Evolutionary conservation across 1,139 yeast species (phyloP), one percentile per base, ranked within the genome.

Genomic region (Candida tetrigidarum): DNA sequence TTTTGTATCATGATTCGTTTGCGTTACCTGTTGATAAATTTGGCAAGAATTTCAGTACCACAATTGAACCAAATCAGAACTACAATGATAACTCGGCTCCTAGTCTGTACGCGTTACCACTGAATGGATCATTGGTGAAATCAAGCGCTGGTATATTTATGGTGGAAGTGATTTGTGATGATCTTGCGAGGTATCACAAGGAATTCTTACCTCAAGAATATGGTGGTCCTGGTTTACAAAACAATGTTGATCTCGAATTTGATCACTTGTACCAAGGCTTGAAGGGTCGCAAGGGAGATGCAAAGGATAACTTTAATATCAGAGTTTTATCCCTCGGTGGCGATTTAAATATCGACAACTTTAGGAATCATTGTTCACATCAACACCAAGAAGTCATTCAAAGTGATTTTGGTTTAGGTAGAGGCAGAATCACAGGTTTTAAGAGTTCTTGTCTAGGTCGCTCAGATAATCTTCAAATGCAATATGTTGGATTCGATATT

Each of bases 1-100:
- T 86, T 61, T 67, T 90, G 39, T 81, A 80, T 59, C 98, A 93
- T 63, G 96, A 87, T 5, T 80, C 89, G 0, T 92, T 92, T 63
- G 66, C 84, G 2, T 62, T 87, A 23, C 95, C 96, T 0, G 62
- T 71, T 9, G 98, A 93, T 59, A 33, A 57, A 6, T 72, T 71
- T 52, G 61, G 59, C 1, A 74, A 74, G 48, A 49, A 57, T 1
- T 56, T 43, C 20, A 37, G 57, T 1, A 69, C 77, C 0, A 62
- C 67, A 1, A 45, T 49, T 41, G 27, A 35, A 8, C 58, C 60
- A 5, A 60, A 66, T 44, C 46, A 55, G 19, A 42, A 45, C 4
- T 57, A 59, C 43, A 55, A 56, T 2, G 55, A 56, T 7, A 51
- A 53, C 26, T 52, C 53, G 3, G 63, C 60, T 1, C 73, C 75